Evolutionary conservation across 1,139 yeast species (phyloP).

Genomic region (Debaryomyces sp.): DNA sequence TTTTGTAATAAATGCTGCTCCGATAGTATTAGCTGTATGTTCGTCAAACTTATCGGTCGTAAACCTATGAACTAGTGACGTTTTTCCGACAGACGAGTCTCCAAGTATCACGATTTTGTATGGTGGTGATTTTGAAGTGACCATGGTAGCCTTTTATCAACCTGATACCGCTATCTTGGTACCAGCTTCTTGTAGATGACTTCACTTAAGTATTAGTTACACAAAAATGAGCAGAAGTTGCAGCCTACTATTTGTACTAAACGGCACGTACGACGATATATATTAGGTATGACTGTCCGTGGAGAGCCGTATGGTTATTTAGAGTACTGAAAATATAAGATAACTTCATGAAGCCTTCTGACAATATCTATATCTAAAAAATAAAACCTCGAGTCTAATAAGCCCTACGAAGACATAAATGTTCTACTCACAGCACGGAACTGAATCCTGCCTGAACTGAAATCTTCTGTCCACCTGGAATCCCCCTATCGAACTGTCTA

Average conservation of each 20-base stretch:
- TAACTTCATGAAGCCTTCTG: too few relatives aligned
- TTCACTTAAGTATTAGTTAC: neutral
- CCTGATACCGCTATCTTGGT: neutral
- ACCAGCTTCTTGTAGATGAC: neutral
- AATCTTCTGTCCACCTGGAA: too few relatives aligned
- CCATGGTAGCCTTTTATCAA: neutral
- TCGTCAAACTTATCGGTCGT: slow-evolving; percentile 38
- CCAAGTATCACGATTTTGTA: slow-evolving; percentile 48
- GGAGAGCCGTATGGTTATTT: too few relatives aligned
- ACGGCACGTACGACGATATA: too few relatives aligned
- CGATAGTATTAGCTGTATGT: slow-evolving; percentile 48
- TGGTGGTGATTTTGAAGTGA: slow-evolving; percentile 20
- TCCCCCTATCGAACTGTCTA: too few relatives aligned
- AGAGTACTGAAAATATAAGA: too few relatives aligned
- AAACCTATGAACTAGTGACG: slow-evolving; percentile 48
- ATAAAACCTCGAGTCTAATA: too few relatives aligned
- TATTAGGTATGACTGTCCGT: too few relatives aligned
- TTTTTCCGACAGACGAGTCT: slow-evolving; percentile 52
- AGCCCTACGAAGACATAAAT: too few relatives aligned
- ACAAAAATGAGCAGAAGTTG: neutral
- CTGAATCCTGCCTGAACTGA: too few relatives aligned
- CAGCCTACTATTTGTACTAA: neutral
- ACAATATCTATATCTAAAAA: too few relatives aligned
- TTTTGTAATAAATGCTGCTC: slow-evolving; percentile 52
- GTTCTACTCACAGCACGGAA: too few relatives aligned